phyloP scores from a whole-genome alignment of 2,329 filamentous ascomycete species.

The Nemania bipapillata region DNA sequence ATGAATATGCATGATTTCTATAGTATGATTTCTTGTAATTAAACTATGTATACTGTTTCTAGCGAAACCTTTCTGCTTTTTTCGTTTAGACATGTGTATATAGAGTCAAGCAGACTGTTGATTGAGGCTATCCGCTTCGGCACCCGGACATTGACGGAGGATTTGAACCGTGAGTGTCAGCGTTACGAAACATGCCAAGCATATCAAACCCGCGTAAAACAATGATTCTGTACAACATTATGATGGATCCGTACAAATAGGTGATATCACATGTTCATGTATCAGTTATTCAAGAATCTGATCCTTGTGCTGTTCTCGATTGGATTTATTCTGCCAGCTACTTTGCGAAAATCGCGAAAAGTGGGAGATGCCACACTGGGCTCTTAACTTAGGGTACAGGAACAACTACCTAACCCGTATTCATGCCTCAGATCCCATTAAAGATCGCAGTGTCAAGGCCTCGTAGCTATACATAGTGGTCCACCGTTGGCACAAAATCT shows the following conservation, averaged over 20 bases:
- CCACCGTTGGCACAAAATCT: neutral
- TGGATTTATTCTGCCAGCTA: constrained; percentile 23
- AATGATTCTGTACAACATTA: too few relatives aligned
- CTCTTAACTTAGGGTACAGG: constrained; percentile 18
- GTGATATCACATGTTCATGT: neutral
- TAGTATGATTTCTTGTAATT: neutral
- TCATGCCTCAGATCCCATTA: constrained; percentile 13
- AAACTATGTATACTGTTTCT: neutral
- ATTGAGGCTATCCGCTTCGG: neutral
- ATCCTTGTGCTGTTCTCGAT: neutral
- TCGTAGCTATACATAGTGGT: neutral
- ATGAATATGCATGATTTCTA: neutral
- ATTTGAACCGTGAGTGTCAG: neutral
- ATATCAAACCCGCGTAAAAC: neutral
- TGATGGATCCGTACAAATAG: neutral
- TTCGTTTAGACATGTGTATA: neutral
- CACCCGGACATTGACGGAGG: neutral
- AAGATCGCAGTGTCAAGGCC: constrained; percentile 6
- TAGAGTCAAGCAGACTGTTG: neutral
- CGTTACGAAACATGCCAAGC: neutral
- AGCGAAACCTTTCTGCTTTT: neutral
- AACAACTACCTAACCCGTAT: constrained; percentile 11
- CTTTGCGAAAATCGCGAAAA: constrained; percentile 2
- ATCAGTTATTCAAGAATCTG: neutral
- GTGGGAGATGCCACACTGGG: neutral